Base-by-base conservation (phyloP, 2,329 filamentous ascomycete genomes). In the Paecilomyces fulvus region DNA sequence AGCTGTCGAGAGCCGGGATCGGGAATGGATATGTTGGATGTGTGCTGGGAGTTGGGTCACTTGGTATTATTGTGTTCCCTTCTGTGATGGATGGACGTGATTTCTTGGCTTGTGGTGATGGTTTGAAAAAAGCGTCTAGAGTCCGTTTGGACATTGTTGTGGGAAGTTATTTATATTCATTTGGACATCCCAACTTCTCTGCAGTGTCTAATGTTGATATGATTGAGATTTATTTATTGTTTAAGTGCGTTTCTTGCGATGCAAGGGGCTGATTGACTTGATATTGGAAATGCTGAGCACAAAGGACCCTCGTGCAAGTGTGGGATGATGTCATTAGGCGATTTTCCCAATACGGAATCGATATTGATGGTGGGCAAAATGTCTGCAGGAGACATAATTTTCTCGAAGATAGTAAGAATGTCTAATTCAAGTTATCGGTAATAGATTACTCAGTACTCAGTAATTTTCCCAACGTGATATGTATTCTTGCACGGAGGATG, bases 51-150 rank as follows among this genome's bases (percentile, higher is more conserved):
- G 23, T 54, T 54, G 12, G 54, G 14, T 43, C 25, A 49, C 8
- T 17, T n/a, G 14, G 14, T 55, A n/a, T 25, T 10, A 28, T 48
- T 51, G 49, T 53, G n/a, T 23, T 20, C 43, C 67, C 54, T 52
- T 71, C 57, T 72, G 74, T 67, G 48, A 55, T 30, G 14, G 58
- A 60, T 70, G 76, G 69, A 58, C 21, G 75, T 66, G 1, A 43
- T 43, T 33, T 48, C 12, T 43, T 43, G 20, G 37, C 37, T 20
- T 17, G n/a, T 17, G n/a, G 37, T 43, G 52, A 14, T 49, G 80
- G 77, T 30, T 76, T 75, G 70, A 91, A 90, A 74, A 90, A 91
- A 10, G 80, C 73, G 59, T 90, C 85, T 1, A 91, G 76, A 0
- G 86, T 88, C 56, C 86, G 79, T 66, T 87, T 85, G 10, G 70